Conservation (phyloP, 129 eudicot genomes). For the Centella asiatica region DNA sequence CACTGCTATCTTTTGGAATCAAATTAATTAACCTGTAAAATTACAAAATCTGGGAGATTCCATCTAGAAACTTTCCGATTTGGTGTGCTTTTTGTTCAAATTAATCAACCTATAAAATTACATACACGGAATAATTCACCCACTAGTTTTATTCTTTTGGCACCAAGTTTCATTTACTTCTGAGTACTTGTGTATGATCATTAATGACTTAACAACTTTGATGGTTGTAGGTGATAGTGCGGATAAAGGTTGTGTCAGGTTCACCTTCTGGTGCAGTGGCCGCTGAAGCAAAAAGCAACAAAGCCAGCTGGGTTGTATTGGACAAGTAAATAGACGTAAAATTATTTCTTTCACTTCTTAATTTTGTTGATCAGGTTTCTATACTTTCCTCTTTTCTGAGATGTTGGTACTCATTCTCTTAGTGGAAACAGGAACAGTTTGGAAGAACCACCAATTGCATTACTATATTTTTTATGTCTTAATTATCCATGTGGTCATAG, state of each 20-base stretch:
- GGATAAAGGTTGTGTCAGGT: conserved; percentile 68
- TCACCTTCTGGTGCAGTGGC: conserved; percentile 65
- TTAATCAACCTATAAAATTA: too few relatives aligned
- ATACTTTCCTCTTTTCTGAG: not conserved
- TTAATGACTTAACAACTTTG: not conserved
- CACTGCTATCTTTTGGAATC: too few relatives aligned
- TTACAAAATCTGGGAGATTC: too few relatives aligned
- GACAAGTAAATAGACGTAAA: conserved; percentile 89
- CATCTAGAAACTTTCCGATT: too few relatives aligned
- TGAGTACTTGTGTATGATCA: not conserved
- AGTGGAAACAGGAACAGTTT: not conserved
- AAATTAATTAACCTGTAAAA: too few relatives aligned
- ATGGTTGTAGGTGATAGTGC: conserved; percentile 62
- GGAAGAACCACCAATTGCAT: too few relatives aligned
- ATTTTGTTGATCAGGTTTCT: conserved; percentile 1
- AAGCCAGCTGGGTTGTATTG: conserved; percentile 90
- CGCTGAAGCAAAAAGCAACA: conserved; percentile 68
- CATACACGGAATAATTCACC: too few relatives aligned
- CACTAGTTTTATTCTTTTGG: too few relatives aligned
- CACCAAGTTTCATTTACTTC: not conserved
- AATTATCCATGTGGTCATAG: not conserved
- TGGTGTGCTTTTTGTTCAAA: too few relatives aligned
- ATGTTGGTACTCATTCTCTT: not conserved
- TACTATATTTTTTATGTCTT: not conserved
- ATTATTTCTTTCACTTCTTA: conserved; percentile 33